Percentiles rank a stretch among this genome's conserved stretches.
phyloP scores from a whole-genome alignment of 2,329 filamentous ascomycete genomes.

The Thyridium curvatum region DNA sequence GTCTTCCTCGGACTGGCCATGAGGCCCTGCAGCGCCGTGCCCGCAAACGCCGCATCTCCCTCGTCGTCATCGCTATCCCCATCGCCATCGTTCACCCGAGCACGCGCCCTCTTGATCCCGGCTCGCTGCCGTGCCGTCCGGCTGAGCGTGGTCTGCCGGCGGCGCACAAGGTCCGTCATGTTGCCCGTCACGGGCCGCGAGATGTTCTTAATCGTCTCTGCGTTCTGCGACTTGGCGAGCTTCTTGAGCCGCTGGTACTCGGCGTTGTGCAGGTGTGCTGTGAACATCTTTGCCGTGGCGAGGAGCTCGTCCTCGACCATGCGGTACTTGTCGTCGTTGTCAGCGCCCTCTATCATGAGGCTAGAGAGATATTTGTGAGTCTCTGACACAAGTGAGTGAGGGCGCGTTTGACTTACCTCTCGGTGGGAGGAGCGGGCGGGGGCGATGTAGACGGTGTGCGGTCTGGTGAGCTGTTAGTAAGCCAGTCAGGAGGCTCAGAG shows the following conservation, averaged over 20 bases:
- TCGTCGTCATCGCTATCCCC: slow-evolving; percentile 21
- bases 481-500: not conserved
- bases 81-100: slow-evolving; percentile 7
- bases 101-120: slow-evolving; percentile 13
- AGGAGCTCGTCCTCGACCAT: slow-evolving; percentile 83
- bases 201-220: slow-evolving; percentile 41
- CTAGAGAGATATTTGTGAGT: no score
- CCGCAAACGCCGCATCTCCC: slow-evolving; percentile 22
- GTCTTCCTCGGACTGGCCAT: slow-evolving; percentile 32
- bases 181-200: slow-evolving; percentile 42
- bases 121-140: slow-evolving; percentile 27
- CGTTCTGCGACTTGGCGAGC: slow-evolving; percentile 47
- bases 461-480: slow-evolving; percentile 4
- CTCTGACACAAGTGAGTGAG: no score
- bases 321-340: slow-evolving; percentile 65
- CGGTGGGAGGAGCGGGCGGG: slow-evolving; percentile 17
- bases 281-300: slow-evolving; percentile 61
- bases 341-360: slow-evolving; percentile 58
- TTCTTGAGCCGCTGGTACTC: slow-evolving; percentile 66
- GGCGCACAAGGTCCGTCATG: slow-evolving; percentile 26
- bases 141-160: slow-evolving; percentile 26
- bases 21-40: slow-evolving; percentile 32
- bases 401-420: slow-evolving; percentile 13
- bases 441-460: slow-evolving; percentile 23
- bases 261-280: slow-evolving; percentile 67